These are phyloP conservation scores for Leishmania tropica DNA, from an alignment of 208 protist genomes.

Conservation along the genomic window DNA sequence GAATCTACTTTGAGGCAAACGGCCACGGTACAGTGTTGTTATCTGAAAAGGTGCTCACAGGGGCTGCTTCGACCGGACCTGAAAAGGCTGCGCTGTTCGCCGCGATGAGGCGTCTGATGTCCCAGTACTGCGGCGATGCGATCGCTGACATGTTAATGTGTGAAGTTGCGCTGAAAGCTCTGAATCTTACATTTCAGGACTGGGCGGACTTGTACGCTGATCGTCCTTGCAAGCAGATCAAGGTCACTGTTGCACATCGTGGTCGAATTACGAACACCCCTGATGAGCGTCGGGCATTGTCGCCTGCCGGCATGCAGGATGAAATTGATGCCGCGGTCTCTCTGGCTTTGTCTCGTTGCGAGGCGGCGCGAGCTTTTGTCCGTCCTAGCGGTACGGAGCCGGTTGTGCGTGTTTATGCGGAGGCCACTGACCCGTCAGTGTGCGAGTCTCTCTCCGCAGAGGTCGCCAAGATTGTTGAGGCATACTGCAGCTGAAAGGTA, in stretches of 20 bases:
- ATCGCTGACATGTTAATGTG: conserved; percentile 80
- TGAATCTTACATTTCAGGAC: conserved; percentile 43
- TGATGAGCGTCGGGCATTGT: conserved; percentile 63
- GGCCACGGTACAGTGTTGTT: conserved; percentile 96
- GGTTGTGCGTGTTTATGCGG: conserved; percentile 92
- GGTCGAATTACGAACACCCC: conserved; percentile 70
- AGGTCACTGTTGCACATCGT: conserved; percentile 56
- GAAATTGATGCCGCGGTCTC: conserved; percentile 79
- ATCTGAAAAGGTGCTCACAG: conserved; percentile 8
- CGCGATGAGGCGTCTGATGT: conserved; percentile 42
- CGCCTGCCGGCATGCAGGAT: conserved; percentile 78
- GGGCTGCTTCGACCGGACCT: too few relatives aligned
- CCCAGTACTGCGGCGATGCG: conserved; percentile 89
- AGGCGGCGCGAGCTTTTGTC: conserved; percentile 81
- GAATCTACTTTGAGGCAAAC: conserved; percentile 97
- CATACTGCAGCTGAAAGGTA: conserved; percentile 36
- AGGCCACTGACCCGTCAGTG: conserved; percentile 37
- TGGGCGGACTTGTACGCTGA: conserved; percentile 72
- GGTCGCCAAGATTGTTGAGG: conserved; percentile 42
- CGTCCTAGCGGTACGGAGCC: conserved; percentile 95
- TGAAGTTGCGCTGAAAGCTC: conserved; percentile 55
- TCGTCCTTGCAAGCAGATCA: conserved; percentile 54
- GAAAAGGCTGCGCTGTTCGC: not conserved
- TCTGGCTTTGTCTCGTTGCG: not conserved
- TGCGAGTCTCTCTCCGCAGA: conserved; percentile 40